Percentiles rank a stretch among this genome's conserved stretches.
These are phyloP conservation scores for Volutella citrinella DNA, from an alignment of 2,329 filamentous ascomycete genomes.

Conservation along the genomic window DNA sequence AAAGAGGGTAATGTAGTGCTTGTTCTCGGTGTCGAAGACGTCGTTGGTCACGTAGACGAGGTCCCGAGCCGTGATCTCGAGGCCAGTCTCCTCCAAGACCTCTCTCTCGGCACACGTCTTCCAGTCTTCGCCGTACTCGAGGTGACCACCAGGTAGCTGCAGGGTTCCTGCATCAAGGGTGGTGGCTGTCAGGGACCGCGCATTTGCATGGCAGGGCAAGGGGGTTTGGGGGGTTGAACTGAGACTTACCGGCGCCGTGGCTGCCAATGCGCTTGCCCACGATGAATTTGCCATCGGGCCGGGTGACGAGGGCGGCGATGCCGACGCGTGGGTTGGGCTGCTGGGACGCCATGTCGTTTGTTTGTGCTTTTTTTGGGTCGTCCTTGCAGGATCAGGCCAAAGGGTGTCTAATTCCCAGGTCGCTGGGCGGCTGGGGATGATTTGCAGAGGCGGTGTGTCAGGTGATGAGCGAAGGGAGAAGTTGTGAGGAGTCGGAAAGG, in stretches of 20 bases:
- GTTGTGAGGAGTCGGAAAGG: no score
- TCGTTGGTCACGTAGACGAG: constrained; percentile 66
- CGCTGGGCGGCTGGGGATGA: no score
- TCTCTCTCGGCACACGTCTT: constrained; percentile 65
- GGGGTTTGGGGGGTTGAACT: not conserved
- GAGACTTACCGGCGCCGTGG: constrained; percentile 44
- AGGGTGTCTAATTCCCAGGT: no score
- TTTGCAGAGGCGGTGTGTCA: no score
- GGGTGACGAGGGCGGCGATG: constrained; percentile 44
- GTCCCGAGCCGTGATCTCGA: constrained; percentile 49
- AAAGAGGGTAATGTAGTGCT: constrained; percentile 76
- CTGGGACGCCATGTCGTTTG: constrained; percentile 17
- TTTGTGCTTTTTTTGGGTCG: no score
- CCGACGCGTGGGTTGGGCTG: constrained; percentile 41
- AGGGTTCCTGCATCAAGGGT: constrained; percentile 46
- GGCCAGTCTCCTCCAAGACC: constrained; percentile 66
- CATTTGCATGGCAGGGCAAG: no score
- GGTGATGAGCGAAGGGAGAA: no score
- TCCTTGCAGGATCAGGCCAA: not conserved
- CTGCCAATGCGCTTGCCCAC: constrained; percentile 46
- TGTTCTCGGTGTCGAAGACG: constrained; percentile 54
- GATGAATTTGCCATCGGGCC: constrained; percentile 42
- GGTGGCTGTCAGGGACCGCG: constrained; percentile 9
- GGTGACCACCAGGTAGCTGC: constrained; percentile 72
- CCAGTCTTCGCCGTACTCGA: constrained; percentile 66